phyloP scores from a whole-genome alignment of 805 yeast species.

The Kuraishia ogatae region DNA sequence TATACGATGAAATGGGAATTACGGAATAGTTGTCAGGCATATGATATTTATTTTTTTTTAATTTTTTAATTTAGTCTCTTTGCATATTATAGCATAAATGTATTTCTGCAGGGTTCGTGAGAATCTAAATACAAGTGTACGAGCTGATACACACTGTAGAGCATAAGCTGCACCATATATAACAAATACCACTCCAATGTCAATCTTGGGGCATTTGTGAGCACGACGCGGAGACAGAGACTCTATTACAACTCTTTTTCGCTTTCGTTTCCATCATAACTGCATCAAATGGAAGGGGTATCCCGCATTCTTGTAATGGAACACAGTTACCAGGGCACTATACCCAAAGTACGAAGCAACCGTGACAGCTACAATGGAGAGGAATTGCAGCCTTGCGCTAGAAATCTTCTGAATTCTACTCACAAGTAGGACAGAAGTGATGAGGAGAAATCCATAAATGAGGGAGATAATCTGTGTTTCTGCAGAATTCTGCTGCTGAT shows the following conservation, averaged over 20 bases:
- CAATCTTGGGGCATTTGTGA: not conserved
- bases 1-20: constrained; percentile 11
- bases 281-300: constrained; percentile 65
- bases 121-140: not conserved
- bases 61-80: too few species aligned
- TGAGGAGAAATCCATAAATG: constrained; percentile 60
- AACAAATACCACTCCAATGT: too few species aligned
- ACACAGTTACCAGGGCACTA: constrained; percentile 57
- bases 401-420: constrained; percentile 44
- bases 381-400: constrained; percentile 35
- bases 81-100: not conserved
- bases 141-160: not conserved
- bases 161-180: not conserved
- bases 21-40: not conserved
- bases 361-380: constrained; percentile 37
- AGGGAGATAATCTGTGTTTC: constrained; percentile 85
- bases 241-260: not conserved
- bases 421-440: constrained; percentile 49
- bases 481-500: constrained; percentile 70
- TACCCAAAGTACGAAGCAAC: constrained; percentile 44
- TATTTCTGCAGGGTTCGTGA: not conserved
- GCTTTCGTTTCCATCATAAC: constrained; percentile 8
- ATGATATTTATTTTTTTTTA: not conserved
- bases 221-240: not conserved
- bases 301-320: constrained; percentile 59